Evolutionary conservation across 805 yeast species (phyloP), one percentile per base, ranked within the genome.

Genomic region (Candida ortonii): DNA sequence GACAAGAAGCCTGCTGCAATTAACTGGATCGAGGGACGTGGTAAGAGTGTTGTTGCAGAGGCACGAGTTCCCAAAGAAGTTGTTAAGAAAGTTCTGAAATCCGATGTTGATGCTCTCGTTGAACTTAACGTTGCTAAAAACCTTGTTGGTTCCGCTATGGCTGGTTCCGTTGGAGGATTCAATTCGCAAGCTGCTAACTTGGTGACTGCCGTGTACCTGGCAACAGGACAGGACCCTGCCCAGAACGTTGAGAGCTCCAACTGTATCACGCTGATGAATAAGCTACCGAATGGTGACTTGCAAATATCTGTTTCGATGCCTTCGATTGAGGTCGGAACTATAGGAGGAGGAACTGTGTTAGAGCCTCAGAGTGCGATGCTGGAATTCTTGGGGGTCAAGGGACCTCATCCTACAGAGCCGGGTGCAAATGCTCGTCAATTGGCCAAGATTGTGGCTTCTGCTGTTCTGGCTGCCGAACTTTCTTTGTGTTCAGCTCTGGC

Each of bases 221-320:
- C 99, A 4, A 77, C 95, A 39, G 99, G 99, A 38, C 99, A 93
- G 69, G 99, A 93, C 64, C 98, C 99, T n/a, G 98, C 98, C 2
- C 98, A 93, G 67, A 93, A 93, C 56, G 97, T 93, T 34, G 99
- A 90, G 67, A 81, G 94, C 41, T 87, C 97, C 20, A 90, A 89
- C 65, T 93, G 99, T 80, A 90, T 93, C 40, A 93, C 99, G 1
- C 70, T 93, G 48, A 89, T 93, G 95, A 80, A 81, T 53, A 87
- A 84, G 58, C 70, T 71, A 31, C 53, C 61, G 27, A 70, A 73
- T 25, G 98, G 96, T 10, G 85, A 86, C 54, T 72, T 93, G 55
- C 82, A 78, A 49, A 83, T 93, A 24, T 85, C 96, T 2, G 98
- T 93, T n/a, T 86, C 97, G 4, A 93, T 93, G 99, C 99, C 99